Conservation (phyloP, 495 filamentous ascomycete species). For the Penicillium dipodomyicola region DNA sequence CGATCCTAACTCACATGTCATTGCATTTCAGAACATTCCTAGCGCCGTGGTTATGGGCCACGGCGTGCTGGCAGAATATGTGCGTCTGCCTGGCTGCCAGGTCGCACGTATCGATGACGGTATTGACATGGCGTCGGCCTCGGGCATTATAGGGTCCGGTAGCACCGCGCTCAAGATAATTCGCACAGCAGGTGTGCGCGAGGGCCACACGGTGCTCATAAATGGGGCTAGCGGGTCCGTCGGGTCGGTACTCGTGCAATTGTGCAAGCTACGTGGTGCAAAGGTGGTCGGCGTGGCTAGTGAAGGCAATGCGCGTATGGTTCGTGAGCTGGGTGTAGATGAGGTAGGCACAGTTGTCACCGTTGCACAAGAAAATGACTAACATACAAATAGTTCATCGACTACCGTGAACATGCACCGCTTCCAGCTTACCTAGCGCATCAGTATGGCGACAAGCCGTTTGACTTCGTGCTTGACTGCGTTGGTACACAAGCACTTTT, state of each 20-base stretch:
- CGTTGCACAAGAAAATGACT: slow-evolving; percentile 1
- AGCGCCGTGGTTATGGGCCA: slow-evolving; percentile 8
- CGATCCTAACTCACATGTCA: slow-evolving; percentile 15
- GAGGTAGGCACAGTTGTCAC: slow-evolving; percentile 14
- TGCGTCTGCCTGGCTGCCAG: slow-evolving; percentile 16
- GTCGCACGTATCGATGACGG: slow-evolving; percentile 9
- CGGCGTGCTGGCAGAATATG: slow-evolving; percentile 23
- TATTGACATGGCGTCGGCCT: slow-evolving; percentile 27
- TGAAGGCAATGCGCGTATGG: slow-evolving; percentile 26
- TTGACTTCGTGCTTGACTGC: slow-evolving; percentile 42
- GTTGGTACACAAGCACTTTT: slow-evolving; percentile 36
- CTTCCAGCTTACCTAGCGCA: slow-evolving; percentile 26
- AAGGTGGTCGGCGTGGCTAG: slow-evolving; percentile 28
- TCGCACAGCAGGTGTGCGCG: slow-evolving; percentile 24
- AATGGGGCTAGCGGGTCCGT: slow-evolving; percentile 31
- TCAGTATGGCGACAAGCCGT: slow-evolving; percentile 26
- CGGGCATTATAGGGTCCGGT: slow-evolving; percentile 23
- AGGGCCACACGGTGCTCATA: slow-evolving; percentile 25
- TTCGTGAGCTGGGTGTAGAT: slow-evolving; percentile 24
- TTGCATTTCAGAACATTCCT: slow-evolving; percentile 19
- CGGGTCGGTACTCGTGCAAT: slow-evolving; percentile 22
- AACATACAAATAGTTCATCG: slow-evolving; percentile 30
- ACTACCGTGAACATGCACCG: slow-evolving; percentile 28
- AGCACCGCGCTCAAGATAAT: slow-evolving; percentile 28
- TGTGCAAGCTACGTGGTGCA: slow-evolving; percentile 26